phyloP scores from a whole-genome alignment of 2,329 filamentous ascomycete genomes.

The Penicillium verrucosum region DNA sequence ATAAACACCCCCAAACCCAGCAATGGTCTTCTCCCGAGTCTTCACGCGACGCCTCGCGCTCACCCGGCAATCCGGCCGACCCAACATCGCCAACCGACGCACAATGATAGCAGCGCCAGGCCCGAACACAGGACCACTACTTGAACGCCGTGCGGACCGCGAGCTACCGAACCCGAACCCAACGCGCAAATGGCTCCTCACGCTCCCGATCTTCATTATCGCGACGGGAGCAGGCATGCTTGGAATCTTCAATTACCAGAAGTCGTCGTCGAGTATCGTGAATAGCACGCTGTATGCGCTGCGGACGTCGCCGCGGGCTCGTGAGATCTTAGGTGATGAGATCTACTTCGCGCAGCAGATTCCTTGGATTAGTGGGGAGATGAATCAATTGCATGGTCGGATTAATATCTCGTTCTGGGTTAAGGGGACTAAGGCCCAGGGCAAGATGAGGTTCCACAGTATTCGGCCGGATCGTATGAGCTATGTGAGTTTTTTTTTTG shows the following conservation, averaged over 20 bases:
- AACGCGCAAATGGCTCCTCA: constrained; percentile 64
- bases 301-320: constrained; percentile 71
- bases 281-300: constrained; percentile 86
- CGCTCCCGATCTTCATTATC: constrained; percentile 75
- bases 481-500: constrained; percentile 46
- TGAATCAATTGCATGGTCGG: constrained; percentile 88
- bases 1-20: background rate
- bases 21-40: constrained; percentile 13
- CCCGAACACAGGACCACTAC: constrained; percentile 50
- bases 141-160: constrained; percentile 53
- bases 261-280: constrained; percentile 82
- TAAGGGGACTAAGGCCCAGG: constrained; percentile 69
- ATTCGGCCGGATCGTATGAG: constrained; percentile 64
- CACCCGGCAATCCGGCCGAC: constrained; percentile 9
- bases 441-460: constrained; percentile 77
- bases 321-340: constrained; percentile 78
- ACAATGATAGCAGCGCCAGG: constrained; percentile 51
- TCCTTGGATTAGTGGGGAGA: constrained; percentile 79
- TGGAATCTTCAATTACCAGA: constrained; percentile 99
- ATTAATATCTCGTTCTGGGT: constrained; percentile 88
- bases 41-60: constrained; percentile 17
- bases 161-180: constrained; percentile 47
- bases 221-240: constrained; percentile 69
- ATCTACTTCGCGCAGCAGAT: constrained; percentile 76
- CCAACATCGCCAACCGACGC: constrained; percentile 31